Base-by-base conservation (phyloP, 257 asterid species). In the Cinchona pubescens region DNA sequence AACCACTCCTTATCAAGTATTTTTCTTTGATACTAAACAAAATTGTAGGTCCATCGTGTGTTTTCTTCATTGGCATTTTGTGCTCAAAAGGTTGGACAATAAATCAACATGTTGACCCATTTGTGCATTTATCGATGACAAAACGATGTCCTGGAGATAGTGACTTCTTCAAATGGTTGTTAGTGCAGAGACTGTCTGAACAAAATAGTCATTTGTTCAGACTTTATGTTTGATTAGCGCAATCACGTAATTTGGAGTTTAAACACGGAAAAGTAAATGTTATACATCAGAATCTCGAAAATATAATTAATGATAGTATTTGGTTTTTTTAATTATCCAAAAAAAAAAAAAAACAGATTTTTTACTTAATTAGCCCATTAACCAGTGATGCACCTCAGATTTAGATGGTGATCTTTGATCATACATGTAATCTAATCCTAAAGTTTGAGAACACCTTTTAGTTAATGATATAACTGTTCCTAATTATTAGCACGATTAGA, bases 21-120 rank as follows among this genome's bases (percentile, higher is more conserved):
- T 60, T 73, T 68, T n/a, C 32, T 23, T 58, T 42, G 75, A 8
- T 43, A 60, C 34, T 53, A 34, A 65, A 23, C 32, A 78, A 48
- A 67, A 72, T 65, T 48, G 51, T 78, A 66, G 85, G 83, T 76
- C 82, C 75, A 79, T 73, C 49, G 55, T 56, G 40, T 40, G 65
- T 46, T 60, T 70, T 63, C 40, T 30, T 81, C 49, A 40, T 56
- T 76, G 81, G 71, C 74, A 72, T 83, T 85, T 86, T 76, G 86
- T 81, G 86, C 78, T 77, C 58, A 70, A 42, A 74, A 81, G 82
- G 79, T 71, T 48, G 69, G 78, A 60, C 75, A 67, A 74, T 81
- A 78, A 76, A 81, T 81, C 58, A 74, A 81, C 84, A 86, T 62
- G 66, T 81, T 75, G 87, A 80, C 89, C 86, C 78, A 75, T 83